Base-by-base conservation (phyloP, 1,139 yeast species). In the Diutina siamensis region DNA sequence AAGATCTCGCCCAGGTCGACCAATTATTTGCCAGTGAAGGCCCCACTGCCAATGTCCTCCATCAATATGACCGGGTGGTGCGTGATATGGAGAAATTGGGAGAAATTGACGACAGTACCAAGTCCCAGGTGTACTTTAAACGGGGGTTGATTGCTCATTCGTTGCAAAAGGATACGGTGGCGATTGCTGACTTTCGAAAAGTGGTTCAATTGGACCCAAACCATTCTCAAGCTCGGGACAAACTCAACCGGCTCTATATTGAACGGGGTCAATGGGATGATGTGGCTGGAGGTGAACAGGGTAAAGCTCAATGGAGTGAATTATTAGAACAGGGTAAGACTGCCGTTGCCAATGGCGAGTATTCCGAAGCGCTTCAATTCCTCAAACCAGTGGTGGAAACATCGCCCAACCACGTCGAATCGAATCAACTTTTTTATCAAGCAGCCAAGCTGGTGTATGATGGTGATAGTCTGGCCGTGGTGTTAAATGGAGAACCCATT, bases 111-210 rank as follows among this genome's bases (percentile, higher is more conserved):
- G 21, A 15, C 9, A 2, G 19, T 18, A 38, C 42, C 32, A 38
- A 38, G 42, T n/a, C 31, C 28, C 31, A 15, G 3, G 42, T 38
- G n/a, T 38, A 38, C n/a, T 38, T 38, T 12, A 38, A 38, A 10
- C 31, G 42, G 28, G 42, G 42, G 10, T 18, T 38, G 3, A 38
- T 38, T 25, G 31, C 42, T 15, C 42, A 38, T 15, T 25, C 28
- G 12, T 18, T 38, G 3, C 42, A 72, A 40, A 71, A 68, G 50
- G 79, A 72, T 22, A 48, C 55, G 5, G 61, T 62, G 33, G 80
- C 83, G 0, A 63, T 76, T 10, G 57, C 57, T 2, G 80, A 75
- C 55, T 69, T 78, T 48, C 60, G 64, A 45, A 53, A 52, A 33
- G 72, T 78, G 25, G 57, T 78, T 46, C 53, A 56, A 18, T 56